Base-by-base conservation (phyloP, 371 early-diverging fungal species). In the Mucor lusitanicus region DNA sequence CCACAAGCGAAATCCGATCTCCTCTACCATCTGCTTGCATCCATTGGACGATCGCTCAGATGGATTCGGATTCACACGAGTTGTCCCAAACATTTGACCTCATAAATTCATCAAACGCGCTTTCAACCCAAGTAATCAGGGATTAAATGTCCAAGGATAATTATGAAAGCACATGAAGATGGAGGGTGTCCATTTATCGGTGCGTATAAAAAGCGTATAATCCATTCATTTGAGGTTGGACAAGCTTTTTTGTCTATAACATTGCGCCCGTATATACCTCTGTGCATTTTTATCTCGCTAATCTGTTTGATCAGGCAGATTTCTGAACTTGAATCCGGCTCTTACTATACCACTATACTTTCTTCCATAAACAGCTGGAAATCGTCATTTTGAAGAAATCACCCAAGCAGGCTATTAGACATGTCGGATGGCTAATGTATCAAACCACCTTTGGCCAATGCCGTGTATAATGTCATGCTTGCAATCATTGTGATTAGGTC, bases 1-100 rank as follows among this genome's bases (percentile, higher is more conserved):
- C 53, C 40, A 27, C 44, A 58, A 68, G 69, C 69, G 69, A 68
- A 63, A 68, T 68, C 69, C 64, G 69, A 68, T 68, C 69, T 68
- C 69, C 69, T 68, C 63, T 50, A 37, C 30, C 42, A 65, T 65
- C 65, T 59, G 37, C 17, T 50, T 59, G 30, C 50, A 65, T 65
- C 65, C 59, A 65, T 65, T 65, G 65, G 65, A 59, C 64, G 64
- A 64, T 64, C 40, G 35, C 48, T 21, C 44, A 58, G 59, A 65
- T 58, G 59, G 32, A 39, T 33, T 65, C 56, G 59, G 65, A 65
- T 65, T 65, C 65, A 65, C 65, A 65, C 65, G 65, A 54, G 59
- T 23, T 54, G 50, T 65, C 58, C 46, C 37, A 57, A 64, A 40
- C 55, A 55, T 57, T 56, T 64, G 56, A 44, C 50, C 50, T 50